phyloP scores from a whole-genome alignment of 1,139 yeast genomes.

The Nakaseomyces sp. region DNA sequence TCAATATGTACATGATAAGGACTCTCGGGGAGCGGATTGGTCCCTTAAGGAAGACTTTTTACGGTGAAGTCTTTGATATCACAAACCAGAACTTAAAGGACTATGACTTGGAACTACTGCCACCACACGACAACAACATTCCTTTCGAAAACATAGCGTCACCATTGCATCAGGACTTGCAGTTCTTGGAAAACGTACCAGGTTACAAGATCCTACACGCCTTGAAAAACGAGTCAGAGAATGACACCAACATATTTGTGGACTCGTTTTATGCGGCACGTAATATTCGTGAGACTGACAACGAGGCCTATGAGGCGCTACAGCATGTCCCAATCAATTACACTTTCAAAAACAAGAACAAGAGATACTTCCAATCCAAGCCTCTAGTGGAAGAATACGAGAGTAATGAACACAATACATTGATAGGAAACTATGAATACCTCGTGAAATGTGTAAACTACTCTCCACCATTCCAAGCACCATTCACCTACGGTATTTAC shows the following conservation, averaged over 20 bases:
- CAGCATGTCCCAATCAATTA: constrained; percentile 58
- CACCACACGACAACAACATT: constrained; percentile 51
- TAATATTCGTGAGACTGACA: constrained; percentile 45
- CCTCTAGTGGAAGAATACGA: constrained; percentile 59
- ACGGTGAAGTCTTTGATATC: constrained; percentile 69
- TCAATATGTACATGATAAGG: constrained; percentile 32
- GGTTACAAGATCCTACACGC: constrained; percentile 68
- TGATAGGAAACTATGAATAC: constrained; percentile 29
- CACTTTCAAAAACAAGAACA: constrained; percentile 58
- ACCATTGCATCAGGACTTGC: constrained; percentile 74
- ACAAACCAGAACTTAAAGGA: constrained; percentile 37
- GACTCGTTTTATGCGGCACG: constrained; percentile 66
- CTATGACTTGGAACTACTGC: background rate
- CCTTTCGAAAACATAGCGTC: constrained; percentile 62
- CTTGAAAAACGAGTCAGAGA: constrained; percentile 65
- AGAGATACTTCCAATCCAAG: constrained; percentile 55
- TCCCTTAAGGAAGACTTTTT: constrained; percentile 63
- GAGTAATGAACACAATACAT: constrained; percentile 25
- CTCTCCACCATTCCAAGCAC: constrained; percentile 84
- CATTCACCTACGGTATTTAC: constrained; percentile 50
- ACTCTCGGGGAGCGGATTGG: constrained; percentile 55
- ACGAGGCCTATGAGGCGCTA: constrained; percentile 56
- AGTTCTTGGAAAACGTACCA: constrained; percentile 78
- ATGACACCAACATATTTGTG: constrained; percentile 46
- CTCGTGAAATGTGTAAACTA: constrained; percentile 56